Evolutionary conservation across 352 stramenopile genomes (phyloP).

Genomic region (Phytophthora tubulina): DNA sequence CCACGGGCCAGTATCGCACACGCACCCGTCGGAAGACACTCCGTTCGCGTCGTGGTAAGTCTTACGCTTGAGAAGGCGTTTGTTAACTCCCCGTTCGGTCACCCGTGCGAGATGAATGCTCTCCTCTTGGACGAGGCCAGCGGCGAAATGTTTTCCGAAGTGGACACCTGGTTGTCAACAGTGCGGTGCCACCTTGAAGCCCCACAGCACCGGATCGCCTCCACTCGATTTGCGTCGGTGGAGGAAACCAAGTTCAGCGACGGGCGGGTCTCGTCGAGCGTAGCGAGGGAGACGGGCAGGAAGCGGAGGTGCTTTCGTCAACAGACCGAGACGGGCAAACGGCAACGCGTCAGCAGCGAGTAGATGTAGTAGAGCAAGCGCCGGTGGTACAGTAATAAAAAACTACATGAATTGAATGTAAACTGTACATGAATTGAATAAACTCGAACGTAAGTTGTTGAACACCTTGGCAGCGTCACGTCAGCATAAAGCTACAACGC

Average conservation of each 20-base stretch:
- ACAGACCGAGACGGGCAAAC: constrained; percentile 18
- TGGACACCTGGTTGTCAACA: constrained; percentile 8
- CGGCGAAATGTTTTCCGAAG: constrained; percentile 33
- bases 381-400: constrained; percentile 7
- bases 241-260: constrained; percentile 32
- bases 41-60: constrained; percentile 54
- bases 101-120: constrained; percentile 54
- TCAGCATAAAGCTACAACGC: too few species aligned
- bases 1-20: constrained; percentile 34
- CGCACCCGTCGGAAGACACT: constrained; percentile 43
- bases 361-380: constrained; percentile 2
- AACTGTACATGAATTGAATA: too few species aligned
- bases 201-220: constrained; percentile 14
- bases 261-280: constrained; percentile 24
- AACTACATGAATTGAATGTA: not conserved
- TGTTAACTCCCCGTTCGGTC: constrained; percentile 15
- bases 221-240: constrained; percentile 33
- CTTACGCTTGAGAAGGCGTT: constrained; percentile 56
- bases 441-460: too few species aligned
- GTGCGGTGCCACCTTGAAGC: not conserved
- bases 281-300: constrained; percentile 28
- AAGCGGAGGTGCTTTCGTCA: constrained; percentile 28
- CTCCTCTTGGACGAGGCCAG: constrained; percentile 37
- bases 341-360: constrained; percentile 28
- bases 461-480: too few species aligned